Conservation (phyloP, 352 stramenopile genomes). For the Globisporangium recalcitrans region DNA sequence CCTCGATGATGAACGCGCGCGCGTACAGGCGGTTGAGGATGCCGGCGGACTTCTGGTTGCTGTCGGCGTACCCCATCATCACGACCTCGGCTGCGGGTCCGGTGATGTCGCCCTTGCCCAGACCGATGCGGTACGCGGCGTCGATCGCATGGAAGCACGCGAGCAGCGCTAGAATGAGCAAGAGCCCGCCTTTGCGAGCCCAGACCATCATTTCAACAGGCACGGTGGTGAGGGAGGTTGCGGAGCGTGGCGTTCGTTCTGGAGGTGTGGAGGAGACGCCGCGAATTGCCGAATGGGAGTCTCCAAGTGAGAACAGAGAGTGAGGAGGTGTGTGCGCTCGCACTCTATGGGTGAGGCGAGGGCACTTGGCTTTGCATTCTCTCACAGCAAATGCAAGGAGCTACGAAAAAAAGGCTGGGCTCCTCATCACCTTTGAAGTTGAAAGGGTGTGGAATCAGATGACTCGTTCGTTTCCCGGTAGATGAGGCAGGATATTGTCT, state of each 20-base stretch:
- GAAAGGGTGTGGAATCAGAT: too few relatives aligned
- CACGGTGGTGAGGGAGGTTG: background rate
- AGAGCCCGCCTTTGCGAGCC: background rate
- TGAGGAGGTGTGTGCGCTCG: background rate
- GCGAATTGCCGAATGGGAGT: background rate
- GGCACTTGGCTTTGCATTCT: background rate
- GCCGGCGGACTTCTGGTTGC: constrained; percentile 35
- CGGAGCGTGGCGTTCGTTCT: background rate
- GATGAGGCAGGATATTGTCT: too few relatives aligned
- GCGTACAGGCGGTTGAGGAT: constrained; percentile 63
- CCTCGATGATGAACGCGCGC: constrained; percentile 56
- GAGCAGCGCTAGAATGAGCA: background rate
- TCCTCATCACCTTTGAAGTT: too few relatives aligned
- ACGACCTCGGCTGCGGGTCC: constrained; percentile 48
- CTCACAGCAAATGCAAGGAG: background rate
- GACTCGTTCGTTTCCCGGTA: too few relatives aligned
- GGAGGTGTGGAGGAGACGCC: background rate
- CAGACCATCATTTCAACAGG: background rate
- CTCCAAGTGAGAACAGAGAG: background rate
- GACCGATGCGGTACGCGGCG: constrained; percentile 38
- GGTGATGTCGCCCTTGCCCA: constrained; percentile 61
- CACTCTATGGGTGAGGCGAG: background rate
- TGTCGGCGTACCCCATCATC: constrained; percentile 63
- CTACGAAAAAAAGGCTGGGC: too few relatives aligned
- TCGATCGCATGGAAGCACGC: background rate